Conservation (phyloP, 768 basidiomycete species). For the Suillus lakei region DNA sequence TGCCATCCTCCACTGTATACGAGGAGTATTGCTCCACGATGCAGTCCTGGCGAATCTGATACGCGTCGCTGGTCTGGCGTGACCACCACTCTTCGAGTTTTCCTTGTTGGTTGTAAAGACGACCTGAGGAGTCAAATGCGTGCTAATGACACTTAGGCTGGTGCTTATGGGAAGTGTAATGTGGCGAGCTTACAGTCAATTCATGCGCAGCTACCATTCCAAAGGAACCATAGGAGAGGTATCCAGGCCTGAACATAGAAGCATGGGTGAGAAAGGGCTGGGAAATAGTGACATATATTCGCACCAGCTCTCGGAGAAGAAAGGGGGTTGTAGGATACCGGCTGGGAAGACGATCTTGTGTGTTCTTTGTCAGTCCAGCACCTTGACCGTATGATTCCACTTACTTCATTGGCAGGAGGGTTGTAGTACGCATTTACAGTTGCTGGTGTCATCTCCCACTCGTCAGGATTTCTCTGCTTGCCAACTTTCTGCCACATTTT, state of each 20-base stretch:
- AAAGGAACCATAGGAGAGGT: conserved; percentile 91
- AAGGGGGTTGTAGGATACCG: conserved; percentile 91
- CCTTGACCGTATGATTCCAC: conserved; percentile 7
- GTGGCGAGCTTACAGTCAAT: conserved; percentile 62
- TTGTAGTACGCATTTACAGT: conserved; percentile 90
- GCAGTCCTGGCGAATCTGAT: conserved; percentile 82
- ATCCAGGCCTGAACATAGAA: conserved; percentile 68
- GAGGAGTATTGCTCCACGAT: conserved; percentile 92
- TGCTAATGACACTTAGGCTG: conserved; percentile 51
- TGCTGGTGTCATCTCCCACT: conserved; percentile 90
- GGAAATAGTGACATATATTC: conserved; percentile 17
- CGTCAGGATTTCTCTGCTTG: conserved; percentile 63
- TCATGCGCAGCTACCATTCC: conserved; percentile 94
- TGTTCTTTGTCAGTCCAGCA: neutral
- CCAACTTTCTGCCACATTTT: conserved; percentile 82
- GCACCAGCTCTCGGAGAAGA: conserved; percentile 83
- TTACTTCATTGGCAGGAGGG: conserved; percentile 85
- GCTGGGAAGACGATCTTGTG: conserved; percentile 92
- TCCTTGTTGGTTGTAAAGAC: conserved; percentile 90
- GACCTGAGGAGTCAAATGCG: conserved; percentile 88
- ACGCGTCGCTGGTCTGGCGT: conserved; percentile 81
- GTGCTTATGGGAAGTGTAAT: neutral
- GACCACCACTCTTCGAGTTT: conserved; percentile 94
- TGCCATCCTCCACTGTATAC: conserved; percentile 85
- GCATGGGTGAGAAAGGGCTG: neutral